These are phyloP conservation scores for Scedosporium boydii DNA, from an alignment of 2,329 filamentous ascomycete genomes.

Conservation along the genomic window DNA sequence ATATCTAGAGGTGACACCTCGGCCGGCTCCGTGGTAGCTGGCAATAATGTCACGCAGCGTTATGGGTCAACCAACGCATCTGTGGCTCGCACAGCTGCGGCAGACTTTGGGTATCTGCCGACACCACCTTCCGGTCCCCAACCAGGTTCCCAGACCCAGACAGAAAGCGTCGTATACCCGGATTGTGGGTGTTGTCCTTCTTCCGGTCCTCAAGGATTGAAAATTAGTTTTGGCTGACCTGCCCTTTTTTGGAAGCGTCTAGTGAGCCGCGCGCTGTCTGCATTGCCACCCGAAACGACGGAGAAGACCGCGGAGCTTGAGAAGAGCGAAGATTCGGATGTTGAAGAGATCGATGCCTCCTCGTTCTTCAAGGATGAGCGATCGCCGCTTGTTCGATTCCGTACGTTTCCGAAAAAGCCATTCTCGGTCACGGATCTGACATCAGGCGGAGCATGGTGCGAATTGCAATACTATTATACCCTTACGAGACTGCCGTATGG, in stretches of 20 bases:
- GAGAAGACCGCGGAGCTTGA: constrained; percentile 9
- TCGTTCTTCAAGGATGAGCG: constrained; percentile 21
- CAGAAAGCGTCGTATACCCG: constrained; percentile 32
- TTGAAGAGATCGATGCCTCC: constrained; percentile 14
- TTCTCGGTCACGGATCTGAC: constrained; percentile 83
- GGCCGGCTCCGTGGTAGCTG: background rate
- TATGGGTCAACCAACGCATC: background rate
- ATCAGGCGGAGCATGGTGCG: constrained; percentile 87
- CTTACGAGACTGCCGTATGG: constrained; percentile 64
- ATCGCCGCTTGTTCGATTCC: constrained; percentile 67
- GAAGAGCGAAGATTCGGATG: constrained; percentile 8
- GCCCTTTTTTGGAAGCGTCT: constrained; percentile 44
- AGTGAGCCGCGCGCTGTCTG: constrained; percentile 42
- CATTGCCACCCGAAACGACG: background rate
- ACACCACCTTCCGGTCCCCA: background rate
- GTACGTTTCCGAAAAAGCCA: constrained; percentile 65
- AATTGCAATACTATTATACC: constrained; percentile 86
- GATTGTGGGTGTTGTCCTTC: constrained; percentile 35
- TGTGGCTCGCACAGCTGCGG: background rate
- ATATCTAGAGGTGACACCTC: background rate
- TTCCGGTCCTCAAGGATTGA: constrained; percentile 6
- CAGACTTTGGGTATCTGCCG: background rate
- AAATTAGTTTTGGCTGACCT: constrained; percentile 43
- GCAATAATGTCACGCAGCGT: background rate
- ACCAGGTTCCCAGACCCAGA: background rate